These are phyloP conservation scores for Meyerozyma carpophila DNA, from an alignment of 1,139 yeast species.

Conservation along the genomic window DNA sequence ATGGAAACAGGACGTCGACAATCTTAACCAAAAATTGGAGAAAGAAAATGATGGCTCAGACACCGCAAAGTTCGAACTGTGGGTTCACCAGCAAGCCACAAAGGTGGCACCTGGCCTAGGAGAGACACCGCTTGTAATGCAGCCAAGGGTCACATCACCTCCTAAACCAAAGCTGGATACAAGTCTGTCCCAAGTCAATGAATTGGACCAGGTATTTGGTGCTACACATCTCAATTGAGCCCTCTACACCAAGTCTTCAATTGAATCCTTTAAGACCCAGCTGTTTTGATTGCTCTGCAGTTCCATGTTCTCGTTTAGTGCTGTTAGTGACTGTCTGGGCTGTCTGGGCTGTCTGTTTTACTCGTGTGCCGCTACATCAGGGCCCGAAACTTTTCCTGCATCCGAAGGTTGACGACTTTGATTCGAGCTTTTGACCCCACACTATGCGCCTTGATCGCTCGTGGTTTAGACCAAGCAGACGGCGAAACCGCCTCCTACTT, in stretches of 20 bases:
- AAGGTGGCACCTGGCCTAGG: constrained; percentile 42
- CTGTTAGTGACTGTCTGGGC: too few relatives aligned
- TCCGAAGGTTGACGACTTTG: too few relatives aligned
- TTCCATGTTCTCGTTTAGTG: too few relatives aligned
- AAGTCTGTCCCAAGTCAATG: constrained; percentile 13
- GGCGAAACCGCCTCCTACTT: background rate
- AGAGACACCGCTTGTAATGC: constrained; percentile 26
- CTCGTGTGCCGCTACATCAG: too few relatives aligned
- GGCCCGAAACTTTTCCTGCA: too few relatives aligned
- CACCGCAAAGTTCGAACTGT: constrained; percentile 18
- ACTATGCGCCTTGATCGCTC: constrained; percentile 4
- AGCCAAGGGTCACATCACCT: constrained; percentile 18
- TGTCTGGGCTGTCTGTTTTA: too few relatives aligned
- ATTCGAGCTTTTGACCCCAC: constrained; percentile 7
- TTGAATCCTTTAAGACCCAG: too few relatives aligned
- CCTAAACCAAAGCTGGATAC: constrained; percentile 2
- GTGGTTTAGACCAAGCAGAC: background rate
- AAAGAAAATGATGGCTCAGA: constrained; percentile 9
- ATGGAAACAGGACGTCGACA: constrained; percentile 26
- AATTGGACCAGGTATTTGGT: constrained; percentile 27
- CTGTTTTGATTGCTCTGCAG: background rate
- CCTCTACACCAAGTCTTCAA: too few relatives aligned
- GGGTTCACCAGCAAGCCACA: constrained; percentile 31
- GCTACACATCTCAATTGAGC: background rate
- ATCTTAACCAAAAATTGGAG: background rate